Percentiles rank a stretch among this genome's conserved stretches.
phyloP scores from a whole-genome alignment of 306 rosid species.

The Inga leiocalycina region DNA sequence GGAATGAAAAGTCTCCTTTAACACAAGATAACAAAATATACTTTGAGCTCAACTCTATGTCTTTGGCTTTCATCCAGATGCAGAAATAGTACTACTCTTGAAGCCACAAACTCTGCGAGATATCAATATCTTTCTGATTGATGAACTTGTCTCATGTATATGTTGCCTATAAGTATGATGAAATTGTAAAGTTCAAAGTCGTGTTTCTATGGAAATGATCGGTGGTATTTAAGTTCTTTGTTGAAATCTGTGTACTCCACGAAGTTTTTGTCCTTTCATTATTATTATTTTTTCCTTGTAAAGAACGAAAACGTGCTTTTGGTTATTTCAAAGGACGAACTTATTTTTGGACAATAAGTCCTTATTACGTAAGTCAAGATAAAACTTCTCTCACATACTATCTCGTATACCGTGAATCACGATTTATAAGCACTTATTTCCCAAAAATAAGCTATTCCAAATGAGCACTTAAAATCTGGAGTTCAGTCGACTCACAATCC shows the following conservation, averaged over 20 bases:
- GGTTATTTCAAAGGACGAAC: neutral
- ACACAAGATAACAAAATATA: slow-evolving; percentile 44
- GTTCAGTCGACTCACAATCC: too few relatives aligned
- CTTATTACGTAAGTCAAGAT: too few relatives aligned
- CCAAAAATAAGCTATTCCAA: too few relatives aligned
- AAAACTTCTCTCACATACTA: too few relatives aligned
- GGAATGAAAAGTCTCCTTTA: slow-evolving; percentile 53
- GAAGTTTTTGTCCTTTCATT: neutral
- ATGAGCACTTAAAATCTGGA: too few relatives aligned
- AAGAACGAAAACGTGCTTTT: neutral
- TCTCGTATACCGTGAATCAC: too few relatives aligned
- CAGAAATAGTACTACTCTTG: neutral
- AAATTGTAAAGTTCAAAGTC: neutral
- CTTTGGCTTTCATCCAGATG: slow-evolving; percentile 52
- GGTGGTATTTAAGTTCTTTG: neutral
- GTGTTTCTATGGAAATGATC: neutral
- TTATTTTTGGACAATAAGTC: too few relatives aligned
- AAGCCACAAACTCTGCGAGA: neutral
- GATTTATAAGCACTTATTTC: too few relatives aligned
- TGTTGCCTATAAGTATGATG: neutral
- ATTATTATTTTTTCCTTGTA: neutral
- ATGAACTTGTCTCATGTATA: neutral
- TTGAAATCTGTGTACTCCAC: neutral
- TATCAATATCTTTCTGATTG: neutral
- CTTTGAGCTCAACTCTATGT: slow-evolving; percentile 48